These are phyloP conservation scores for Ceriops tagal DNA, from an alignment of 345 rosid species.

Conservation along the genomic window DNA sequence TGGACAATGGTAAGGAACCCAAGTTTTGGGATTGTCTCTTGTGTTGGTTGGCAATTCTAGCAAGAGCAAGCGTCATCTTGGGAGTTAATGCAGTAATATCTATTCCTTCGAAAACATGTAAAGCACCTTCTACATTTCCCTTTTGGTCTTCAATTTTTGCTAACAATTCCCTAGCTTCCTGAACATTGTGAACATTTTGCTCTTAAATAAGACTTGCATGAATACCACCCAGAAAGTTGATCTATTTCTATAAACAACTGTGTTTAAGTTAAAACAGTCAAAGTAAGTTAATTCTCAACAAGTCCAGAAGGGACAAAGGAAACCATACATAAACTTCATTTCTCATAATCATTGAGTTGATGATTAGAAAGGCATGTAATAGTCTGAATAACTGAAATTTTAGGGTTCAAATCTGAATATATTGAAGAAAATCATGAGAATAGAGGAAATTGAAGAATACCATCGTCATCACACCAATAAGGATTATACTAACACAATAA, in stretches of 20 bases:
- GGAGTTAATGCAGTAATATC: constrained; percentile 50
- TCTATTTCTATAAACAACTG: not conserved
- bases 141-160: constrained; percentile 73
- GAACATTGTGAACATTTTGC: constrained; percentile 3
- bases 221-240: not conserved
- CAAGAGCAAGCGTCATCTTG: constrained; percentile 49
- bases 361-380: too few species aligned
- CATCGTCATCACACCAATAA: too few species aligned
- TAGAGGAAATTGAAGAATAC: too few species aligned
- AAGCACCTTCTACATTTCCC: constrained; percentile 63
- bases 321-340: too few species aligned
- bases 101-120: constrained; percentile 71
- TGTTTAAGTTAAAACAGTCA: too few species aligned
- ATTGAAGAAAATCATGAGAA: too few species aligned
- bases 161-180: constrained; percentile 80
- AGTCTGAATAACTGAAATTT: too few species aligned
- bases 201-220: not conserved
- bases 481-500: too few species aligned
- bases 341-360: too few species aligned
- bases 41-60: constrained; percentile 39
- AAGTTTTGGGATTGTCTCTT: constrained; percentile 45
- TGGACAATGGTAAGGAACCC: constrained; percentile 49
- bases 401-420: too few species aligned
- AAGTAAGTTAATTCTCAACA: too few species aligned
- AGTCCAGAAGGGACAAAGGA: too few species aligned